phyloP scores from a whole-genome alignment of 2,329 filamentous ascomycete species.

The Trichoderma pleuroti region DNA sequence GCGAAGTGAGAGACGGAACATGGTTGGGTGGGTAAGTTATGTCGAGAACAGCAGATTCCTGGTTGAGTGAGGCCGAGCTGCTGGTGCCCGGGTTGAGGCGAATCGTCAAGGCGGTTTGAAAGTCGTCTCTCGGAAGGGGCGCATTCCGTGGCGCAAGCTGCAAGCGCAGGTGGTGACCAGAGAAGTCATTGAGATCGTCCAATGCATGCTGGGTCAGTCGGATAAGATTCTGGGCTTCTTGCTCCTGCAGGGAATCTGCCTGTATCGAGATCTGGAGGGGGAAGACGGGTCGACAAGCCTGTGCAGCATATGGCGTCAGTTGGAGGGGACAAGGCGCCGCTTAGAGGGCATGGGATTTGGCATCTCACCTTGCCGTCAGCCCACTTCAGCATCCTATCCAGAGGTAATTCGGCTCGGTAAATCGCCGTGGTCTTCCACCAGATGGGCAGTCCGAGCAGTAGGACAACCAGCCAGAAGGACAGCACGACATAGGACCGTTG shows the following conservation, averaged over 20 bases:
- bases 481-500: conserved; percentile 72
- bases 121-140: conserved; percentile 15
- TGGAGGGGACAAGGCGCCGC: neutral
- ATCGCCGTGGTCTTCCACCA: conserved; percentile 97
- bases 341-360: neutral
- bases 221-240: conserved; percentile 70
- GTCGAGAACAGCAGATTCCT: conserved; percentile 68
- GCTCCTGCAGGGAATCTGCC: conserved; percentile 59
- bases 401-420: conserved; percentile 77
- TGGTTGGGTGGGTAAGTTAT: conserved; percentile 71
- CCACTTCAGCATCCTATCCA: conserved; percentile 87
- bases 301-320: neutral
- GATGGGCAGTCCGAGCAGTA: conserved; percentile 81
- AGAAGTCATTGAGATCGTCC: conserved; percentile 82
- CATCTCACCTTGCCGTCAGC: conserved; percentile 74
- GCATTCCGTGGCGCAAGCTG: conserved; percentile 33
- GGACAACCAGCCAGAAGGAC: conserved; percentile 86
- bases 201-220: conserved; percentile 81
- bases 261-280: conserved; percentile 79
- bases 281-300: conserved; percentile 87
- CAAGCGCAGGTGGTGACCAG: conserved; percentile 71
- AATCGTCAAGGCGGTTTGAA: conserved; percentile 63
- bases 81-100: conserved; percentile 63
- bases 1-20: conserved; percentile 62
- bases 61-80: conserved; percentile 61